Evolutionary conservation across 2,329 filamentous ascomycete genomes (phyloP).

Genomic region (Emmonsia crescens): DNA sequence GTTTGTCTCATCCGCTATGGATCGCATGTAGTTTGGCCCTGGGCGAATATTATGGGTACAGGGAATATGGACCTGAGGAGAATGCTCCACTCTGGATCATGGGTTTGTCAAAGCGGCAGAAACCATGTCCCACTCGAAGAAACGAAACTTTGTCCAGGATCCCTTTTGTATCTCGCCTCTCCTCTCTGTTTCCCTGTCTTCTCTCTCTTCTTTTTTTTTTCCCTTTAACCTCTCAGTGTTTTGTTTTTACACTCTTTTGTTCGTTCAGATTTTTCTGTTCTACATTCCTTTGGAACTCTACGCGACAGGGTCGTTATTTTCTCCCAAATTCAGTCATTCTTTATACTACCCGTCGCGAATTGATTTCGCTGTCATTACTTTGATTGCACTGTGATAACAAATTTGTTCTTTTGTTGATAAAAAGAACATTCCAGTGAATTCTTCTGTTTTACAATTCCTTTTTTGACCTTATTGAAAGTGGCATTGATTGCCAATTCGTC

Average conservation of each 20-base stretch:
- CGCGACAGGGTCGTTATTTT: constrained; percentile 9
- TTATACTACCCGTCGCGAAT: constrained; percentile 21
- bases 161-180: constrained; percentile 1
- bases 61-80: neutral
- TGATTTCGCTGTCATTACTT: constrained; percentile 22
- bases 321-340: constrained; percentile 10
- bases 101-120: neutral
- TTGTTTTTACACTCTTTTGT: constrained; percentile 10
- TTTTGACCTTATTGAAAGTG: constrained; percentile 4
- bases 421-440: constrained; percentile 7
- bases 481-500: constrained; percentile 18
- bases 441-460: constrained; percentile 4
- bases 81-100: neutral
- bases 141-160: neutral
- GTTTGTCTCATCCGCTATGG: neutral
- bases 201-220: constrained; percentile 12
- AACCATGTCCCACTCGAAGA: neutral
- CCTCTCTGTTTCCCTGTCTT: constrained; percentile 4
- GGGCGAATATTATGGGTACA: neutral
- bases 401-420: constrained; percentile 10
- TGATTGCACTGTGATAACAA: constrained; percentile 1
- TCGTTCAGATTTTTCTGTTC: constrained; percentile 10
- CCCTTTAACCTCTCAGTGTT: constrained; percentile 8
- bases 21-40: neutral
- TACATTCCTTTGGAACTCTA: constrained; percentile 3